These are phyloP conservation scores for Daldinia caldariorum DNA, from an alignment of 495 filamentous ascomycete species.

Conservation along the genomic window DNA sequence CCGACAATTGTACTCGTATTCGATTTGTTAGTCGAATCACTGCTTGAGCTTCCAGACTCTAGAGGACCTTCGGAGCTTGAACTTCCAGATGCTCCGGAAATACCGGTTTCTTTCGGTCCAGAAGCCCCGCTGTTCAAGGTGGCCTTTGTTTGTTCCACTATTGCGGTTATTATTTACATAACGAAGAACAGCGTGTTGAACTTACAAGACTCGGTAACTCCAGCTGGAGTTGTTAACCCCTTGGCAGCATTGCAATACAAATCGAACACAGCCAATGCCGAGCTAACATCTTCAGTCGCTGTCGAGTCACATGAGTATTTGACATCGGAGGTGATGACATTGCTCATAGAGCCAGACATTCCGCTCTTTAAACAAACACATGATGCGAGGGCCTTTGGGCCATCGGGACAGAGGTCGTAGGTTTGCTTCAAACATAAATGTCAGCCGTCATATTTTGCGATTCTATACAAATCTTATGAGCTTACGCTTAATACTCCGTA, in stretches of 20 bases:
- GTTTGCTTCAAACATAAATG: conserved; percentile 47
- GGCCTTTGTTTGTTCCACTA: conserved; percentile 35
- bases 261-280: conserved; percentile 55
- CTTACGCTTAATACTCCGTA: conserved; percentile 55
- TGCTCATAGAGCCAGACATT: conserved; percentile 51
- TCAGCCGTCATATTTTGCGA: conserved; percentile 18
- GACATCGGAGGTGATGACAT: conserved; percentile 51
- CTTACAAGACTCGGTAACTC: conserved; percentile 52
- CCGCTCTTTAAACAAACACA: conserved; percentile 60
- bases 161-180: conserved; percentile 12
- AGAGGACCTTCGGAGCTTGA: not conserved
- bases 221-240: conserved; percentile 49
- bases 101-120: conserved; percentile 34
- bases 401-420: conserved; percentile 51
- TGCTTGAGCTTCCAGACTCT: conserved; percentile 18
- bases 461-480: not conserved
- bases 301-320: conserved; percentile 56
- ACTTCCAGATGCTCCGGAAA: conserved; percentile 16
- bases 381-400: conserved; percentile 57
- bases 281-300: conserved; percentile 57
- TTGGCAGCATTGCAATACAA: conserved; percentile 60
- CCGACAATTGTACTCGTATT: conserved; percentile 52
- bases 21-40: conserved; percentile 23
- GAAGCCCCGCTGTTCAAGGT: conserved; percentile 33
- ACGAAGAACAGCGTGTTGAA: conserved; percentile 21